Base-by-base conservation (phyloP, 1,139 yeast genomes). In the Diutina pseudorugosa region DNA sequence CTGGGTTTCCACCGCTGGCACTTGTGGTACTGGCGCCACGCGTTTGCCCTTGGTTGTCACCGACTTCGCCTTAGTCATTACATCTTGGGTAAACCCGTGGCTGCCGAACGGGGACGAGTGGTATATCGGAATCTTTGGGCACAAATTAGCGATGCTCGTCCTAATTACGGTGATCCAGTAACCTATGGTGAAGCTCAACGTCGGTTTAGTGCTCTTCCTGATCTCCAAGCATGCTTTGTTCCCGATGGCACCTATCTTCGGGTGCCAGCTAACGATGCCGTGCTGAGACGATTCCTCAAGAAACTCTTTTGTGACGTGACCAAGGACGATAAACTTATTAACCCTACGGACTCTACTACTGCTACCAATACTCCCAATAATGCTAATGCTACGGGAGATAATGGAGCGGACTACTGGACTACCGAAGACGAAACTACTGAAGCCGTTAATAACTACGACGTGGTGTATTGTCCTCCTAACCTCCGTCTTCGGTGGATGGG, bases 401-500 rank as follows among this genome's bases (percentile, higher is more conserved):
- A 53, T 1, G 53, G 54, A 19, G 65, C 66, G 14, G 60, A 59
- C 43, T 79, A 73, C 30, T 71, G 77, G 33, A 62, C 72, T 50
- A 70, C 71, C 52, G 80, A 82, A 49, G 80, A 81, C 55, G 49
- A 45, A 27, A n/a, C 40, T 16, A n/a, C 41, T 4, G n/a, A 14
- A 18, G 30, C 30, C 6, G 40, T 16, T 6, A 27, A 45, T 16
- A 73, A 79, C 1, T 88, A 91, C 63, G 73, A 80, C 1, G 78
- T 91, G 36, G 97, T 91, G 1, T 93, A 91, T 66, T 74, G 90
- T 52, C 98, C 98, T 2, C 96, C 96, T 1, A 60, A 75, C 54
- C 88, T 93, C 65, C 75, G 80, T 52, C 51, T 64, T 14, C 74
- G 96, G 52, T 75, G 90, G 51, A 71, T 77, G 44, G 67, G 66